Evolutionary conservation across 495 filamentous ascomycete species (phyloP).

Genomic region (Trichoderma orchidacearum): DNA sequence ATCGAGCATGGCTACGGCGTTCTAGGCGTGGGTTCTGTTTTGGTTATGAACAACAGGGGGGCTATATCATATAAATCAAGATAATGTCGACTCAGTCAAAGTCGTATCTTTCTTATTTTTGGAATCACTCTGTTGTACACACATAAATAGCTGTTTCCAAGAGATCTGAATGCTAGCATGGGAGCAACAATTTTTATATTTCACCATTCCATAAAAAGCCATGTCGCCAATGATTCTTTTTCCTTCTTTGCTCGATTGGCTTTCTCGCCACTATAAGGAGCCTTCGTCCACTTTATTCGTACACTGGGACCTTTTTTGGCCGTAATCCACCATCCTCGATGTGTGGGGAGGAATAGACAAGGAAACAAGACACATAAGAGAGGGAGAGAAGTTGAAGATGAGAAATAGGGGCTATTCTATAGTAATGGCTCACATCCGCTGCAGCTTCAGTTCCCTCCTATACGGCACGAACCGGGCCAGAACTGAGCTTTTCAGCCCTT

Average conservation of each 20-base stretch:
- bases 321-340: neutral
- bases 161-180: neutral
- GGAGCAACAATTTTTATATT: neutral
- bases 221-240: neutral
- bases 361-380: neutral
- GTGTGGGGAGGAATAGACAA: neutral
- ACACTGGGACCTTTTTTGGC: neutral
- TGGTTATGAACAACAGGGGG: neutral
- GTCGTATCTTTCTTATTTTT: neutral
- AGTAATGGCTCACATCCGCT: too few relatives aligned
- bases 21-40: neutral
- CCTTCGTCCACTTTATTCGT: neutral
- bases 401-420: too few relatives aligned
- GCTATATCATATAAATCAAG: neutral
- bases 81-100: neutral
- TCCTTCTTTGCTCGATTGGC: neutral
- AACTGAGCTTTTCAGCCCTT: too few relatives aligned
- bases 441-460: too few relatives aligned
- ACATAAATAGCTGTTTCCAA: neutral
- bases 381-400: neutral
- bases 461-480: too few relatives aligned
- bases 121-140: too few relatives aligned
- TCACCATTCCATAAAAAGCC: neutral
- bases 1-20: neutral
- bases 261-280: neutral